Evolutionary conservation across 2,329 filamentous ascomycete genomes (phyloP).

Genomic region (Fusarium nelsonii): DNA sequence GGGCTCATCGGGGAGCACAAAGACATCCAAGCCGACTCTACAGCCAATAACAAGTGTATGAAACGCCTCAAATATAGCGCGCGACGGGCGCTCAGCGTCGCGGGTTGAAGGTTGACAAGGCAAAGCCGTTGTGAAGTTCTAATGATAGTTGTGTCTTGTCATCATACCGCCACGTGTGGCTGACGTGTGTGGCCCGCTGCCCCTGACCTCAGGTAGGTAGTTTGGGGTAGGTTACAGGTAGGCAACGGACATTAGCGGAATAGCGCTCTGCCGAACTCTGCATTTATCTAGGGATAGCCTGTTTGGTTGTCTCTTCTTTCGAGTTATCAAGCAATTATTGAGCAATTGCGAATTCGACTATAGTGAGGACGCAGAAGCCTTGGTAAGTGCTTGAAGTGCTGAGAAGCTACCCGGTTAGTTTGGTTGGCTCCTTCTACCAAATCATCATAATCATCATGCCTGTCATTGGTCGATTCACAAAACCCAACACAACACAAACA

Average conservation of each 20-base stretch:
- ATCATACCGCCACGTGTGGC: slow-evolving; percentile 43
- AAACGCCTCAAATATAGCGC: slow-evolving; percentile 26
- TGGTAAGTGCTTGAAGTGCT: neutral
- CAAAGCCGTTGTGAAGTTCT: slow-evolving; percentile 21
- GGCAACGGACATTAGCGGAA: neutral
- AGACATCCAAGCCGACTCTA: slow-evolving; percentile 5
- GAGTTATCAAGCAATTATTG: neutral
- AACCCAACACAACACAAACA: neutral
- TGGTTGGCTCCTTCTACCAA: slow-evolving; percentile 2
- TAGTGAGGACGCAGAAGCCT: neutral
- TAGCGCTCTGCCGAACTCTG: neutral
- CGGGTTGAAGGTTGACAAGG: slow-evolving; percentile 18
- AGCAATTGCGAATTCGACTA: neutral
- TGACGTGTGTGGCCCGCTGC: slow-evolving; percentile 21
- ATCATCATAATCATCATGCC: slow-evolving; percentile 7
- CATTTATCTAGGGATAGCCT: neutral
- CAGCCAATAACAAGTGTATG: slow-evolving; percentile 14
- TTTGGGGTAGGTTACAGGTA: neutral
- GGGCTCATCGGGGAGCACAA: slow-evolving; percentile 44
- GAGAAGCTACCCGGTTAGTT: neutral
- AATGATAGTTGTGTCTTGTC: slow-evolving; percentile 39
- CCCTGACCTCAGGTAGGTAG: neutral
- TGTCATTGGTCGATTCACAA: slow-evolving; percentile 6
- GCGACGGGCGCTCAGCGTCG: slow-evolving; percentile 40
- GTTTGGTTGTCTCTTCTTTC: neutral